phyloP scores from a whole-genome alignment of 306 rosid species.

The Adenanthera pavonina region DNA sequence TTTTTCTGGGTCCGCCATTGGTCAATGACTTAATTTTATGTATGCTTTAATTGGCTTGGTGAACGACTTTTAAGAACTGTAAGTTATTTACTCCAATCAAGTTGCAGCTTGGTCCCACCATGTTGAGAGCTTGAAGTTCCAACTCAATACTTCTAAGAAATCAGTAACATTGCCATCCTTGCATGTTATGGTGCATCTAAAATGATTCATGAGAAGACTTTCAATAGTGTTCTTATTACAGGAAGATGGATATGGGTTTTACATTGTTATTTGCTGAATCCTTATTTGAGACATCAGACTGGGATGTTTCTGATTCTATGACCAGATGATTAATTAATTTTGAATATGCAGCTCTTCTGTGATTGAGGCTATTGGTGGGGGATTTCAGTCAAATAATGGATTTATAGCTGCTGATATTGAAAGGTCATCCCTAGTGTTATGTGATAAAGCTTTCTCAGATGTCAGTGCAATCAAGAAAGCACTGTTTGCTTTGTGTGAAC shows the following conservation, averaged over 20 bases:
- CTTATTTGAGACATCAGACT: background rate
- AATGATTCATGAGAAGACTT: background rate
- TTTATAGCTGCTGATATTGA: slow-evolving; percentile 57
- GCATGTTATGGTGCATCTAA: background rate
- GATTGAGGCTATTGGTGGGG: slow-evolving; percentile 40
- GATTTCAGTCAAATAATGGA: slow-evolving; percentile 43
- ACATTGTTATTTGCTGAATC: background rate
- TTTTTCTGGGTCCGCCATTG: too few relatives aligned
- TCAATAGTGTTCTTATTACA: background rate
- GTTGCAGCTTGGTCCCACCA: background rate
- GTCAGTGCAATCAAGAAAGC: slow-evolving; percentile 46
- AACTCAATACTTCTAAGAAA: background rate
- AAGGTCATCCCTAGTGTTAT: slow-evolving; percentile 54
- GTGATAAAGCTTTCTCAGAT: slow-evolving; percentile 57
- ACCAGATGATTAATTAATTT: background rate
- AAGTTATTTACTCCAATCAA: background rate
- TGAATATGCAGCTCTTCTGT: slow-evolving; percentile 47
- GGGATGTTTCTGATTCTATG: background rate
- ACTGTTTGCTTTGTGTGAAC: slow-evolving; percentile 51
- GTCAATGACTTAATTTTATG: background rate
- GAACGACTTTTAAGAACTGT: background rate
- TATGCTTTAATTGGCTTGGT: background rate
- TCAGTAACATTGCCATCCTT: background rate
- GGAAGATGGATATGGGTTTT: background rate
- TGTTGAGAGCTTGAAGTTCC: background rate